Percentiles rank a stretch among this genome's conserved stretches.
Conservation (phyloP, 108 stramenopile species). For the Nitzschia sp. region DNA sequence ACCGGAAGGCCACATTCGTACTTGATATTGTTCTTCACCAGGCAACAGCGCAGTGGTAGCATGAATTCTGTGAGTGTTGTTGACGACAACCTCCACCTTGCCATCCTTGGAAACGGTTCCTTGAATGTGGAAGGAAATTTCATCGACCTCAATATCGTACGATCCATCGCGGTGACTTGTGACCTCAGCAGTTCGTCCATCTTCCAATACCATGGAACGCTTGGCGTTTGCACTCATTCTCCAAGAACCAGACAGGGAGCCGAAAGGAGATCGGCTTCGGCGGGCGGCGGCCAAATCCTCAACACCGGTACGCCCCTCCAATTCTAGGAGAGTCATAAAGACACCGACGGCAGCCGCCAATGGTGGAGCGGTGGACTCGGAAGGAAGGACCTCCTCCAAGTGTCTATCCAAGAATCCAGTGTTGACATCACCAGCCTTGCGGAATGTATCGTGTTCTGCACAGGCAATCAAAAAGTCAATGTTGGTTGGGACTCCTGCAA, state of each 20-base stretch:
- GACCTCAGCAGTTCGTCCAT: conserved; percentile 31
- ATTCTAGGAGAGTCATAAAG: conserved; percentile 38
- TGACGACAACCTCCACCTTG: conserved; percentile 29
- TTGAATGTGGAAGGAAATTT: conserved; percentile 16
- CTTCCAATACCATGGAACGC: conserved; percentile 10
- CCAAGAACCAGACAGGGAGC: conserved; percentile 48
- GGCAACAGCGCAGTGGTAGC: conserved; percentile 17
- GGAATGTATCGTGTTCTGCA: conserved; percentile 68
- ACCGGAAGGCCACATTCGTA: conserved; percentile 47
- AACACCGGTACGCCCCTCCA: conserved; percentile 41
- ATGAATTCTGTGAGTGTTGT: conserved; percentile 16
- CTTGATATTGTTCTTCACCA: conserved; percentile 20
- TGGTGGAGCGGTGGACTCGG: conserved; percentile 9
- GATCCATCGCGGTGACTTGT: conserved; percentile 47
- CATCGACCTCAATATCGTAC: conserved; percentile 36
- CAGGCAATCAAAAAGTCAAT: conserved; percentile 80
- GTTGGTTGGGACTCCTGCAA: conserved; percentile 87
- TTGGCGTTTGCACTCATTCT: conserved; percentile 28
- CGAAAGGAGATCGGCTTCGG: conserved; percentile 35
- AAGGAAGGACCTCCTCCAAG: conserved; percentile 28
- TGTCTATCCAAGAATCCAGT: conserved; percentile 80
- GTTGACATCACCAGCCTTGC: conserved; percentile 61
- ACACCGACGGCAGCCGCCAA: conserved; percentile 48
- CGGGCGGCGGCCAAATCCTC: conserved; percentile 12
- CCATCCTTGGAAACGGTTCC: conserved; percentile 19